These are phyloP conservation scores for Trametes pubescens DNA, from an alignment of 1,284 basidiomycete species.

Conservation along the genomic window DNA sequence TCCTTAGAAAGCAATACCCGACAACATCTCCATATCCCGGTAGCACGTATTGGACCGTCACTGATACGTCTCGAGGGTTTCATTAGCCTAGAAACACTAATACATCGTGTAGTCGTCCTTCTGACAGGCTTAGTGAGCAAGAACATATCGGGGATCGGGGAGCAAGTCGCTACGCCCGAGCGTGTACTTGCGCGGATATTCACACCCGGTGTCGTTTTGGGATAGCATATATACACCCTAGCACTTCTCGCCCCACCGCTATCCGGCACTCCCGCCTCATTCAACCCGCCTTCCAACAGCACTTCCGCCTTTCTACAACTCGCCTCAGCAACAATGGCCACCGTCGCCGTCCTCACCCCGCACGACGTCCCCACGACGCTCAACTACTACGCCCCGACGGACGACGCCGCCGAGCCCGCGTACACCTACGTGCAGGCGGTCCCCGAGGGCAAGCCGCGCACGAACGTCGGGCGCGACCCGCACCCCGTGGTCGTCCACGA, in stretches of 20 bases:
- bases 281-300: not conserved
- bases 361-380: slow-evolving; percentile 41
- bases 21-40: not conserved
- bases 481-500: slow-evolving; percentile 37
- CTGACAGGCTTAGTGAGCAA: not conserved
- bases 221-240: not conserved
- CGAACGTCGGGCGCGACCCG: slow-evolving; percentile 37
- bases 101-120: not conserved
- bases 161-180: not conserved
- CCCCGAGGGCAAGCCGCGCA: slow-evolving; percentile 28
- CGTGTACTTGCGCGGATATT: not conserved
- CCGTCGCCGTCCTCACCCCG: slow-evolving; percentile 34
- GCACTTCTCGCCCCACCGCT: not conserved
- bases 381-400: slow-evolving; percentile 40
- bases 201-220: not conserved
- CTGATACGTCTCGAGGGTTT: not conserved
- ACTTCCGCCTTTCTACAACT: not conserved
- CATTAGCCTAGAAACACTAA: not conserved
- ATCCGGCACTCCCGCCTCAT: not conserved
- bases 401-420: slow-evolving; percentile 29
- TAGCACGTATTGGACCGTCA: not conserved
- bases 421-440: slow-evolving; percentile 36
- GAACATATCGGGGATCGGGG: not conserved
- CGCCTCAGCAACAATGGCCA: slow-evolving; percentile 34
- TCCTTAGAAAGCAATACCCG: slow-evolving; percentile 2